Evolutionary conservation across 441 rosid genomes (phyloP).

Genomic region (Manihot esculenta): DNA sequence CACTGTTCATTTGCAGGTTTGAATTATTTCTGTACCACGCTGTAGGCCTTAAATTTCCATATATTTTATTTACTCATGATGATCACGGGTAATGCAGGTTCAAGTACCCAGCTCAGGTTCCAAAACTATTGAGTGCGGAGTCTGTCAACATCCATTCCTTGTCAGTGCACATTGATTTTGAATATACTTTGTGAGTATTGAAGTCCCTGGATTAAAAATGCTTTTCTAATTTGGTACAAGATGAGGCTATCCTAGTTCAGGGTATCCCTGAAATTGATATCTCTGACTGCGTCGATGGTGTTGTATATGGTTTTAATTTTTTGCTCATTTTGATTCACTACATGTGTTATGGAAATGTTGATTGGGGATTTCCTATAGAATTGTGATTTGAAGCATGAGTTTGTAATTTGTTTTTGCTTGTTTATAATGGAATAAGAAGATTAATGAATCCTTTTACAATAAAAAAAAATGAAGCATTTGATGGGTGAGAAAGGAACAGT

Average conservation of each 20-base stretch:
- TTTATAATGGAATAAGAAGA: constrained; percentile 7
- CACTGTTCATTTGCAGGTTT: constrained; percentile 95
- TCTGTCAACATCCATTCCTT: constrained; percentile 96
- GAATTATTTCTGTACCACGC: constrained; percentile 17
- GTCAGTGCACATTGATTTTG: constrained; percentile 75
- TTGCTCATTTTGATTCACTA: constrained; percentile 9
- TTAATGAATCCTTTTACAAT: not conserved
- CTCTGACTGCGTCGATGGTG: not conserved
- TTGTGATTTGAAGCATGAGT: constrained; percentile 9
- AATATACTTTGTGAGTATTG: not conserved
- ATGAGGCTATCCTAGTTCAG: not conserved
- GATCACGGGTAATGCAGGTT: constrained; percentile 51
- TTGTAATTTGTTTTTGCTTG: constrained; percentile 14
- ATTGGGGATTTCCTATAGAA: not conserved
- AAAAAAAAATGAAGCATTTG: not conserved
- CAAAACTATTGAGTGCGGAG: constrained; percentile 96
- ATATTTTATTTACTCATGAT: not conserved
- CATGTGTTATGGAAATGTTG: not conserved
- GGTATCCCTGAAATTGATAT: not conserved
- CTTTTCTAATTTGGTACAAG: not conserved
- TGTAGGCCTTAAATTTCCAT: not conserved
- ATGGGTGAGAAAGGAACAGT: not conserved
- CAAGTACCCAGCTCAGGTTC: constrained; percentile 98
- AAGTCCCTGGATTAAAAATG: not conserved
- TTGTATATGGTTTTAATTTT: constrained; percentile 14